These are phyloP conservation scores for Phytopythium delawarense DNA, from an alignment of 352 stramenopile genomes.

Conservation along the genomic window DNA sequence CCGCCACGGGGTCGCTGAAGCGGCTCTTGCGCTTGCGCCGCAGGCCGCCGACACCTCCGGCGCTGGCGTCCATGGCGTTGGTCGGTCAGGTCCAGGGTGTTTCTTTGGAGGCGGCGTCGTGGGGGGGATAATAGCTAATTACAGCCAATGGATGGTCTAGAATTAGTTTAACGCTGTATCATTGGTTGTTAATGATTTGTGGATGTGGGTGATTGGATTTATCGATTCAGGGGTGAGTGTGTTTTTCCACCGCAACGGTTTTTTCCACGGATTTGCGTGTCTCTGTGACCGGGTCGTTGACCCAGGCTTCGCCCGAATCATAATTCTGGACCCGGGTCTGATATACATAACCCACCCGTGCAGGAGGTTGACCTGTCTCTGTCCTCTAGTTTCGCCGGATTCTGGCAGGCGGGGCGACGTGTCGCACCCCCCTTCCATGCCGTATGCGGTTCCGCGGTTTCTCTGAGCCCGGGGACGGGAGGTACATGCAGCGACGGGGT, in stretches of 20 bases:
- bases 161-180: neutral
- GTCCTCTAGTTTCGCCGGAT: neutral
- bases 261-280: neutral
- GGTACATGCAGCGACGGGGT: neutral
- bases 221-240: neutral
- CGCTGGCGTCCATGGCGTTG: slow-evolving; percentile 2
- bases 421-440: neutral
- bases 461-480: neutral
- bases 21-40: slow-evolving; percentile 79
- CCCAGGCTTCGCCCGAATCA: too few species aligned
- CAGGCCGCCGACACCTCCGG: slow-evolving; percentile 19
- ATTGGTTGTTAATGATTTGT: neutral
- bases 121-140: neutral
- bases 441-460: neutral
- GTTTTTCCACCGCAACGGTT: neutral
- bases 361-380: neutral
- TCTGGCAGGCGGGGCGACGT: slow-evolving; percentile 2
- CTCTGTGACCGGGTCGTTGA: neutral
- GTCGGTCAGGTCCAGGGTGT: neutral
- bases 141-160: neutral
- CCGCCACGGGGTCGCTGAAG: slow-evolving; percentile 62
- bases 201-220: neutral
- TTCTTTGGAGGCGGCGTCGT: neutral
- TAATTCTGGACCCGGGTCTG: too few species aligned
- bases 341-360: neutral